Conservation (phyloP, 192 early-diverging fungal genomes). For the Allomyces arbusculus region DNA sequence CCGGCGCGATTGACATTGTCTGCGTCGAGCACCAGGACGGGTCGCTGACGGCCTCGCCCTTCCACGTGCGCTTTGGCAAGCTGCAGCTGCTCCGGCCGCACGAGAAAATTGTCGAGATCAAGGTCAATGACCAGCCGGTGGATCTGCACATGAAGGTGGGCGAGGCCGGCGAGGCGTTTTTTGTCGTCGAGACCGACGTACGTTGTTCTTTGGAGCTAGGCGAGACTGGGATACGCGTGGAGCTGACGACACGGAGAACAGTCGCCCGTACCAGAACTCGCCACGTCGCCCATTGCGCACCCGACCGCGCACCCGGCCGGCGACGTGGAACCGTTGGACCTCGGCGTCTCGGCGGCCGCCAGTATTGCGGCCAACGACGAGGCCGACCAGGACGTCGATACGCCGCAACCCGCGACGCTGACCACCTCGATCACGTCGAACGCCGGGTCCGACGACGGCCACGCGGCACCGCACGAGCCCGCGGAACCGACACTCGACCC, state of each 20-base stretch:
- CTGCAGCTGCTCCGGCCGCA: constrained; percentile 70
- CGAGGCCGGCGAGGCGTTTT: constrained; percentile 93
- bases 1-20: constrained; percentile 95
- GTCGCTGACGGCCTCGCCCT: constrained; percentile 74
- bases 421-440: no score
- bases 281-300: constrained; percentile 72
- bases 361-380: no score
- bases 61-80: constrained; percentile 97
- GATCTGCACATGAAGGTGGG: constrained; percentile 90
- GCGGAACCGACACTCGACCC: no score
- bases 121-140: constrained; percentile 55
- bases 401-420: no score
- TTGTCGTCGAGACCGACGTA: constrained; percentile 74
- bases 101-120: constrained; percentile 78
- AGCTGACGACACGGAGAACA: not conserved
- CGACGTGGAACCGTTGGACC: no score
- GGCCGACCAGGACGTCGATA: no score
- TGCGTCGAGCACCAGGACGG: constrained; percentile 72
- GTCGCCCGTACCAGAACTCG: constrained; percentile 53
- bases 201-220: no score
- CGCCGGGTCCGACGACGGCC: no score
- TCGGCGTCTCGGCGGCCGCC: no score
- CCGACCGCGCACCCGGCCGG: constrained; percentile 9
- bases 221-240: not conserved
- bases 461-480: no score